Evolutionary conservation across 1,139 yeast genomes (phyloP), one percentile per base, ranked within the genome.

Genomic region (Suhomyces bribrorum): DNA sequence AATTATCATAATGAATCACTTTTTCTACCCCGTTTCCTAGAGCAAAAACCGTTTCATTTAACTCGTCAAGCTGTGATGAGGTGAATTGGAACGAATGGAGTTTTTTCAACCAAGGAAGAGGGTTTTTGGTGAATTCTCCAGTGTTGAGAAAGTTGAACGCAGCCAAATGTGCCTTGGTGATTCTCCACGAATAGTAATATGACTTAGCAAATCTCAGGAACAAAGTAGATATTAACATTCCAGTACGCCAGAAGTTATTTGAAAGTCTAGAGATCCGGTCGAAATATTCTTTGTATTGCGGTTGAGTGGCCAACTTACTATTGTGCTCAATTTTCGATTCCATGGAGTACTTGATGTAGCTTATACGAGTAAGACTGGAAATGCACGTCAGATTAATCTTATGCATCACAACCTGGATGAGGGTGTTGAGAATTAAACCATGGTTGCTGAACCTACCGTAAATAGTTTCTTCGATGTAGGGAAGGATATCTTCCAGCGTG

Each of bases 111-210:
- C 36, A 33, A 5, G 43, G 36, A 7, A 47, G 34, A 1, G 46
- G 45, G 9, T 41, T 36, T 14, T 34, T 41, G 34, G 45, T 47
- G 14, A 47, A 37, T 16, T 38, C 44, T n/a, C 42, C 44, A 20
- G 35, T 29, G 9, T 38, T 32, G 20, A 47, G 26, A 18, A 38
- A 38, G 29, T 43, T 41, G 30, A 37, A 41, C 26, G 54, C 38
- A 16, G 44, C 44, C 2, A 41, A 14, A 25, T 50, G 56, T 2
- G 79, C 76, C 46, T 75, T 76, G 34, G 69, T 60, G 54, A 77
- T 62, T 50, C 77, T 68, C 71, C 79, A 76, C 5, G 85, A 79
- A 49, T 76, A 77, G 37, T 73, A 75, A 49, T 78, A 79, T 38
- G 74, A 64, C 2, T 56, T 56, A 6, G 61, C 48, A 16, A 57